A percentile compares a stretch with the other conserved stretches of the same genome.
These are phyloP conservation scores for Vachellia collinsii DNA, from an alignment of 306 rosid species.

Conservation along the genomic window DNA sequence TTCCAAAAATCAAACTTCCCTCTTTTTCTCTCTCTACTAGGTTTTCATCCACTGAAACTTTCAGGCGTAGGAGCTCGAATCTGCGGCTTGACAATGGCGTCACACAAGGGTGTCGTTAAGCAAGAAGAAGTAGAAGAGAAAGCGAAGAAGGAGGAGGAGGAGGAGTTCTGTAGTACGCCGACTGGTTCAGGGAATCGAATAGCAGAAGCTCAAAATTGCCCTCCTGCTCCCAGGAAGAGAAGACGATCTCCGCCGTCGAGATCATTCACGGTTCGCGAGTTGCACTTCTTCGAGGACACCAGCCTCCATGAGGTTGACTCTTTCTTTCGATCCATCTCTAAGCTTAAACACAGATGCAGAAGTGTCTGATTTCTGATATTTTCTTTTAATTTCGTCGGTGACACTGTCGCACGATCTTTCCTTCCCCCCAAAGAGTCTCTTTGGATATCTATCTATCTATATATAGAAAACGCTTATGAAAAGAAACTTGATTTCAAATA, in stretches of 20 bases:
- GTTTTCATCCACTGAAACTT: too few species aligned
- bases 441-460: neutral
- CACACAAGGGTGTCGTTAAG: neutral
- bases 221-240: constrained; percentile 57
- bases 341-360: constrained; percentile 50
- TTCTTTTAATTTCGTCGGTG: too few species aligned
- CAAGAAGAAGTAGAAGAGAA: constrained; percentile 14
- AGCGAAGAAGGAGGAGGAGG: constrained; percentile 18
- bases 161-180: constrained; percentile 58
- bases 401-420: too few species aligned
- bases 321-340: constrained; percentile 54
- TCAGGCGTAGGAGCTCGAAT: neutral
- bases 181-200: constrained; percentile 42
- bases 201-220: constrained; percentile 49
- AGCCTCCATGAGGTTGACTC: constrained; percentile 57
- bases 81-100: constrained; percentile 12
- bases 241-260: constrained; percentile 28
- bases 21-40: neutral
- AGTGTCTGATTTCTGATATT: constrained; percentile 48
- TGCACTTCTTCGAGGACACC: constrained; percentile 41
- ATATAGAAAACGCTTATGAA: neutral
- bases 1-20: neutral
- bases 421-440: neutral
- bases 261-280: constrained; percentile 32
- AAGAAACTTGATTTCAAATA: neutral